Conservation (phyloP, 768 basidiomycete genomes). For the Podaxis rugospora region DNA sequence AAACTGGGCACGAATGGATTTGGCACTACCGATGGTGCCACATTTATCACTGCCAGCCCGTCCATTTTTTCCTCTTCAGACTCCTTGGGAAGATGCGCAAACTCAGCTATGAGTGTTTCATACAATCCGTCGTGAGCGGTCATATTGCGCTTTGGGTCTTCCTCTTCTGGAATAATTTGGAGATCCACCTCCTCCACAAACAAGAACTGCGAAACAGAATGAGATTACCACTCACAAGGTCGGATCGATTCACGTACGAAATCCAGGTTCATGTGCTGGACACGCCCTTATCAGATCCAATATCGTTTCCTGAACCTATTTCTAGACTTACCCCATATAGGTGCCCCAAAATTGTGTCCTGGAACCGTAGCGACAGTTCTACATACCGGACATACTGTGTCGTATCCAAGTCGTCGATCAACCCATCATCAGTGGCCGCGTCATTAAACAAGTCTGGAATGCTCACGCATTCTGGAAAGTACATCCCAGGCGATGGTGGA, state of each 20-base stretch:
- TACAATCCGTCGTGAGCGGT: constrained; percentile 37
- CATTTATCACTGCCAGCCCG: constrained; percentile 68
- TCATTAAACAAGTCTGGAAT: background rate
- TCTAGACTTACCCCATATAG: constrained; percentile 60
- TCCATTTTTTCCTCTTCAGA: constrained; percentile 47
- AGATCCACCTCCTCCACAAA: constrained; percentile 54
- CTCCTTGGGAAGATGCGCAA: constrained; percentile 48
- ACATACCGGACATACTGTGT: constrained; percentile 60
- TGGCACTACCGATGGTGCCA: constrained; percentile 81
- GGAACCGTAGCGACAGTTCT: constrained; percentile 75
- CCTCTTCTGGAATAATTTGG: constrained; percentile 30
- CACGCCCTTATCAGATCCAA: constrained; percentile 13
- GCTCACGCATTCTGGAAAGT: constrained; percentile 83
- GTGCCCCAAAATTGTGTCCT: constrained; percentile 86
- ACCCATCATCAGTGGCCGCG: background rate
- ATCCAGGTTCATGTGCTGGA: constrained; percentile 81
- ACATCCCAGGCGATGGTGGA: constrained; percentile 75
- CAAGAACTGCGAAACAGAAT: constrained; percentile 39
- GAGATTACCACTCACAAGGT: constrained; percentile 11
- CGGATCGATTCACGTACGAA: constrained; percentile 41
- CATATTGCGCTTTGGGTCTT: constrained; percentile 14
- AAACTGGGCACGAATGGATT: constrained; percentile 81
- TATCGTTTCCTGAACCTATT: background rate
- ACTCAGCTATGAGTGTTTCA: constrained; percentile 60
- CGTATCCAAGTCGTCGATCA: constrained; percentile 10